Percentiles rank a stretch among this genome's conserved stretches.
Conservation (phyloP, 2,329 filamentous ascomycete species). For the Chaetomium sp. region DNA sequence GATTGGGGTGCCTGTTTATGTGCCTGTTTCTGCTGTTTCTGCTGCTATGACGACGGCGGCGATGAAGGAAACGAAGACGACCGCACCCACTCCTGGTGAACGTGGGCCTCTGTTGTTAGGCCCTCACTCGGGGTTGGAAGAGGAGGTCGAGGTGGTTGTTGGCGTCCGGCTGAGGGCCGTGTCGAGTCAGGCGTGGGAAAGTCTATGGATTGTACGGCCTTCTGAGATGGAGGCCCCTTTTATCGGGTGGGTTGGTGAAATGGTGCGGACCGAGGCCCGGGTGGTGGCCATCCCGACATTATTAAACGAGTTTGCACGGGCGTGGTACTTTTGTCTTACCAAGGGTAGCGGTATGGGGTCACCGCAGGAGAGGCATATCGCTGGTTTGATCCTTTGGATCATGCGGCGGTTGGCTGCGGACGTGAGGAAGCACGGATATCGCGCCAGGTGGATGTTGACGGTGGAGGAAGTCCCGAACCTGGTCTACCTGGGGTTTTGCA, state of each 20-base stretch:
- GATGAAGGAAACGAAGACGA: too few relatives aligned
- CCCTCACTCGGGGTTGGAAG: neutral
- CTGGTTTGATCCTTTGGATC: slow-evolving; percentile 6
- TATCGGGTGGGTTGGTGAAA: slow-evolving; percentile 2
- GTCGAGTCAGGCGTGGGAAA: slow-evolving; percentile 11
- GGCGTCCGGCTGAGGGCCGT: slow-evolving; percentile 26
- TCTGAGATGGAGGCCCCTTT: slow-evolving; percentile 1
- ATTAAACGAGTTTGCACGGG: slow-evolving; percentile 11
- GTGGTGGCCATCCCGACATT: slow-evolving; percentile 11
- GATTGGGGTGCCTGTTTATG: slow-evolving; percentile 36
- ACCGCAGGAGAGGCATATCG: neutral
- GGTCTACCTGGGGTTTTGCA: slow-evolving; percentile 6
- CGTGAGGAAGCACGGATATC: neutral
- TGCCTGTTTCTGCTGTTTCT: neutral
- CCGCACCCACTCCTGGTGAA: too few relatives aligned
- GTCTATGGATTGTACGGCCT: neutral
- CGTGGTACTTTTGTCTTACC: neutral
- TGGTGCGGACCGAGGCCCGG: slow-evolving; percentile 4
- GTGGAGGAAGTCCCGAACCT: slow-evolving; percentile 8
- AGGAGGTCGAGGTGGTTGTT: neutral
- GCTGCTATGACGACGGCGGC: too few relatives aligned
- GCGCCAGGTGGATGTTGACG: slow-evolving; percentile 2
- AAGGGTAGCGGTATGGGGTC: neutral
- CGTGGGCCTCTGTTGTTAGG: too few relatives aligned
- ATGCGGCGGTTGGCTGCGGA: slow-evolving; percentile 2